Base-by-base conservation (phyloP, 2,329 filamentous ascomycete species). In the Westerdykella sp. region DNA sequence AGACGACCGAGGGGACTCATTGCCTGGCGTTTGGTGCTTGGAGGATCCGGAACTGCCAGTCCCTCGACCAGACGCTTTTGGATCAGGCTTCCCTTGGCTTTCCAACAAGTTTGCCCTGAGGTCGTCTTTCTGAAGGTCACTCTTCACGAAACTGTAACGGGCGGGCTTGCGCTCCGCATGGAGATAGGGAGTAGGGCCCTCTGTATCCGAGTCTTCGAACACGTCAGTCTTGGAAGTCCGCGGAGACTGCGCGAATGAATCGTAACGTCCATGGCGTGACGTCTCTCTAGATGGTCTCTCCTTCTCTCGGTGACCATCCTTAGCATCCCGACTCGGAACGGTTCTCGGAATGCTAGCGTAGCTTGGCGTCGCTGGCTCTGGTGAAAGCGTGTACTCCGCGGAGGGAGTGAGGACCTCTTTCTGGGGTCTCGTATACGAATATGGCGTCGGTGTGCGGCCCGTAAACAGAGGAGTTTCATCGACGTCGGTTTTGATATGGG, bases 301-400 rank as follows among this genome's bases (percentile, higher is more conserved):
- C 41, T 57, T 54, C 37, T 62, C 53, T n/a, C 43, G 51, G 23
- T 38, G 40, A 13, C 42, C 11, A 36, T 56, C 43, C 36, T 41
- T 35, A 18, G n/a, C 18, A 21, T 55, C 50, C 10, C 48, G 49
- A n/a, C 23, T 50, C 21, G 55, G 51, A 39, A 56, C 50, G 31
- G 62, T 48, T 42, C 53, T 50, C 46, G 62, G 45, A 51, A 57
- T 44, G 53, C 53, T 50, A 43, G 55, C 55, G 10, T 51, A 56
- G 14, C 62, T 59, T 5, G 72, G 69, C 22, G 70, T 71, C 34
- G 72, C 62, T 5, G 69, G 55, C 47, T 77, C 74, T 21, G 75
- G 74, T 6, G 76, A 74, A 14, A 75, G 62, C 39, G 71, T 67
- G 22, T 63, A 70, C 23, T 71, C 72, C 31, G 66, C 65, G 34